These are phyloP conservation scores for Coemansia sp. DNA, from an alignment of 192 early-diverging fungal genomes.

Conservation along the genomic window DNA sequence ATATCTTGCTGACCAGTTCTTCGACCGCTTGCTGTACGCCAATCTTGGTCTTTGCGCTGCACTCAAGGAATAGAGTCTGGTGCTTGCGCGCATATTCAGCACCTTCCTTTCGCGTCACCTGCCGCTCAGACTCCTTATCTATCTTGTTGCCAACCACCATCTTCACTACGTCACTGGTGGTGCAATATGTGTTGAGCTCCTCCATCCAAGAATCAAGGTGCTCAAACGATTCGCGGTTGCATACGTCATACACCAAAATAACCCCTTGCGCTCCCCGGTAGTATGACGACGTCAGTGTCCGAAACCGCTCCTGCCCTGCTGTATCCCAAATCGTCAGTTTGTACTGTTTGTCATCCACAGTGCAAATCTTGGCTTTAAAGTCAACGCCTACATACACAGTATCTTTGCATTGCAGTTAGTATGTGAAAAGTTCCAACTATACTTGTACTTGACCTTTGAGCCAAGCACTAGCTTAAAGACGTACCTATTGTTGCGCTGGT, in stretches of 20 bases:
- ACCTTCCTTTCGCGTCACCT: slow-evolving; percentile 83
- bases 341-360: slow-evolving; percentile 82
- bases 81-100: slow-evolving; percentile 85
- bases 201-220: slow-evolving; percentile 92
- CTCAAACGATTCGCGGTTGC: slow-evolving; percentile 89
- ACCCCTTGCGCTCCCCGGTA: slow-evolving; percentile 98
- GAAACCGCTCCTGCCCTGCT: slow-evolving; percentile 97
- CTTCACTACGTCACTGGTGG: slow-evolving; percentile 84
- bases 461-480: neutral
- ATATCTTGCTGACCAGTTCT: slow-evolving; percentile 87
- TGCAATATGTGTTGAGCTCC: slow-evolving; percentile 91
- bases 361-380: slow-evolving; percentile 92
- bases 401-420: slow-evolving; percentile 1
- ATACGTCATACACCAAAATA: slow-evolving; percentile 97
- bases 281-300: slow-evolving; percentile 95
- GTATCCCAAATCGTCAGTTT: slow-evolving; percentile 99
- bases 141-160: slow-evolving; percentile 99
- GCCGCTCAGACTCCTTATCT: slow-evolving; percentile 76
- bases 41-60: slow-evolving; percentile 90
- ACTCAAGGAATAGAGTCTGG: slow-evolving; percentile 94
- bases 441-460: neutral
- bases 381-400: slow-evolving; percentile 71
- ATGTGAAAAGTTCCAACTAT: neutral
- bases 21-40: slow-evolving; percentile 94
- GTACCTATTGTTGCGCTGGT: slow-evolving; percentile 75